Base-by-base conservation (phyloP, 495 filamentous ascomycete species). In the Hypoxylon fuscum region DNA sequence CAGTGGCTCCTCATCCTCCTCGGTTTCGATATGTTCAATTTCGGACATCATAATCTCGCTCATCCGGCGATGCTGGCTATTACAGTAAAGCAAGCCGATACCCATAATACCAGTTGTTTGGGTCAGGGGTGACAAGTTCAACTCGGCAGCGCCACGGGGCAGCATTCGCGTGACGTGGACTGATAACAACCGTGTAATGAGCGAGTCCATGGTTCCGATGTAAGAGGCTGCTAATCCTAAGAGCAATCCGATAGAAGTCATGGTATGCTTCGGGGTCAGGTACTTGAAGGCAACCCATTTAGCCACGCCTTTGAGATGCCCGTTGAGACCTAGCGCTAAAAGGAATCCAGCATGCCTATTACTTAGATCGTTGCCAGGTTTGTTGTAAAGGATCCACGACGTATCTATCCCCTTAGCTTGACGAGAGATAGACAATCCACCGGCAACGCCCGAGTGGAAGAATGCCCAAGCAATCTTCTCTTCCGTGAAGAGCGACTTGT, bases 231-330 rank as follows among this genome's bases (percentile, higher is more conserved):
- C 92, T 47, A 98, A 79, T 21, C 95, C 95, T 7, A 99, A 81
- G 38, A 99, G 83, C 15, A 99, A 81, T 8, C 96, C 95, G 57
- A 99, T 96, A 5, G 95, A 97, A 9, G 94, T 97, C 94, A 98
- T 98, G 32, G 93, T 93, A 74, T 98, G 95, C 70, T 98, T 98
- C 2, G 95, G 95, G 0, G 95, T 98, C 23, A 98, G 76, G 61
- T 98, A 98, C 76, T 96, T 98, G 85, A 97, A 98, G 38, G 93
- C 93, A 20, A 97, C 89, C 96, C 96, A 98, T 75, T 97, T 97
- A 8, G 96, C 96, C 14, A 99, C 81, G 7, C 84, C 88, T 71
- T 90, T 96, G 29, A 99, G 80, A 77, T 98, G 96, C 0, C 96
- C 96, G 72, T 96, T 97, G 42, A 99, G 80, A n/a, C 95, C 95